These are phyloP conservation scores for Tillandsia leiboldiana DNA, from an alignment of 176 grass and related monocot genomes.

Conservation along the genomic window DNA sequence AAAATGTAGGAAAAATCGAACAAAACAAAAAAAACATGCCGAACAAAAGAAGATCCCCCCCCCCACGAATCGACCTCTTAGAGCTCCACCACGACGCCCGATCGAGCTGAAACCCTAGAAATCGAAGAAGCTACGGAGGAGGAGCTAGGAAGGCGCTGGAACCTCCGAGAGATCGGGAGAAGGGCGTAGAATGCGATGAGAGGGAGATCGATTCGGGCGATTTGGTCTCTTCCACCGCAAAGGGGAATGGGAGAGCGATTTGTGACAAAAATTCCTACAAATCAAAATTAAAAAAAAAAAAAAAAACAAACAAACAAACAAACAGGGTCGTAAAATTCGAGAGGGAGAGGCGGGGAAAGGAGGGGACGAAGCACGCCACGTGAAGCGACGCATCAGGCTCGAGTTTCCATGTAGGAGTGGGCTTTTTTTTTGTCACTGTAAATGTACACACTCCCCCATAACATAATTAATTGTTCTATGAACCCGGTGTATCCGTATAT, in stretches of 20 bases:
- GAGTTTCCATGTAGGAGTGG: constrained; percentile 32
- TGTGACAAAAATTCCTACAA: too few species aligned
- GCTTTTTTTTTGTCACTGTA: constrained; percentile 11
- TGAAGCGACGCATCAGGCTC: constrained; percentile 31
- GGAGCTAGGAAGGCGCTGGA: too few species aligned
- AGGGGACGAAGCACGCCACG: constrained; percentile 13
- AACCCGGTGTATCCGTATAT: too few species aligned
- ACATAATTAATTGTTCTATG: too few species aligned
- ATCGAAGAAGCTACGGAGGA: too few species aligned
- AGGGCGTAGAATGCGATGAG: neutral
- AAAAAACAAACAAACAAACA: too few species aligned
- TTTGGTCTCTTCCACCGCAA: too few species aligned
- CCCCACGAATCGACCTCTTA: too few species aligned
- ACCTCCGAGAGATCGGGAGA: too few species aligned
- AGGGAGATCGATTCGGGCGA: neutral
- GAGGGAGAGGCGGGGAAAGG: neutral
- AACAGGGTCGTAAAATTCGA: constrained; percentile 2
- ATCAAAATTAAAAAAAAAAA: too few species aligned
- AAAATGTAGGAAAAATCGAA: neutral
- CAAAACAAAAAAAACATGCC: neutral
- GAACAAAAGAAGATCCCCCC: neutral
- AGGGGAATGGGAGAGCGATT: neutral
- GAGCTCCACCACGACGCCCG: too few species aligned
- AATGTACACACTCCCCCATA: neutral
- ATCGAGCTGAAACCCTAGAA: too few species aligned